Percentiles rank a stretch among this genome's conserved stretches.
phyloP scores from a whole-genome alignment of 352 stramenopile genomes.

The Elongisporangium prolatum region DNA sequence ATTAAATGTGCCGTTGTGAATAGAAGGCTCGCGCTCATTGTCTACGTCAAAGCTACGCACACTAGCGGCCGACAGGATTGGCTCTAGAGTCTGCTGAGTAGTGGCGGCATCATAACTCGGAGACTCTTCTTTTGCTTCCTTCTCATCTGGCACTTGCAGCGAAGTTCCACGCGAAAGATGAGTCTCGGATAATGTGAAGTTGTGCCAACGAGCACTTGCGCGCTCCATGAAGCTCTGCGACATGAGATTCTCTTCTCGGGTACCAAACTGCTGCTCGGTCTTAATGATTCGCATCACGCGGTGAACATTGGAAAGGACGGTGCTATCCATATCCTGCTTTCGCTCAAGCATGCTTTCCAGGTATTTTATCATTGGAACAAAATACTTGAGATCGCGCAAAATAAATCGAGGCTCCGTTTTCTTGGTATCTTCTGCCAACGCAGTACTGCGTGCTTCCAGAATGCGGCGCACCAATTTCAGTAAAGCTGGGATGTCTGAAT shows the following conservation, averaged over 20 bases:
- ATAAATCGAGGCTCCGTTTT: slow-evolving; percentile 35
- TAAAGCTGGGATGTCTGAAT: slow-evolving; percentile 61
- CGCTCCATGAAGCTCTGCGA: slow-evolving; percentile 64
- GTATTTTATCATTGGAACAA: slow-evolving; percentile 50
- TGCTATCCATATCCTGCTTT: slow-evolving; percentile 36
- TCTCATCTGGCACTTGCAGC: slow-evolving; percentile 7
- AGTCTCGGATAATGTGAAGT: slow-evolving; percentile 56
- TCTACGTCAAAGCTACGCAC: slow-evolving; percentile 55
- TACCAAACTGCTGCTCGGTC: slow-evolving; percentile 33
- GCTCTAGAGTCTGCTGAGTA: slow-evolving; percentile 2
- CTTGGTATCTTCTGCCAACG: slow-evolving; percentile 19
- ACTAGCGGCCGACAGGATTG: background rate
- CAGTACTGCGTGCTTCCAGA: slow-evolving; percentile 47
- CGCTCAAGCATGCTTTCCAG: slow-evolving; percentile 45
- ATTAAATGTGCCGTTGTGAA: slow-evolving; percentile 46
- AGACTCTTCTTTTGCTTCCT: slow-evolving; percentile 10
- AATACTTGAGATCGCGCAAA: slow-evolving; percentile 69
- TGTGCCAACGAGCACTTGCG: slow-evolving; percentile 54
- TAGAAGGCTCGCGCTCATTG: slow-evolving; percentile 29
- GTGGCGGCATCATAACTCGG: slow-evolving; percentile 10
- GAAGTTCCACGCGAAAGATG: slow-evolving; percentile 6
- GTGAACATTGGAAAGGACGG: slow-evolving; percentile 67
- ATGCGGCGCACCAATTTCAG: slow-evolving; percentile 73
- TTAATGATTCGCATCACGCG: slow-evolving; percentile 71
- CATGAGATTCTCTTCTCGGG: slow-evolving; percentile 18